Evolutionary conservation across 179 eudicot genomes (phyloP).

Genomic region (Monotropa hypopitys): DNA sequence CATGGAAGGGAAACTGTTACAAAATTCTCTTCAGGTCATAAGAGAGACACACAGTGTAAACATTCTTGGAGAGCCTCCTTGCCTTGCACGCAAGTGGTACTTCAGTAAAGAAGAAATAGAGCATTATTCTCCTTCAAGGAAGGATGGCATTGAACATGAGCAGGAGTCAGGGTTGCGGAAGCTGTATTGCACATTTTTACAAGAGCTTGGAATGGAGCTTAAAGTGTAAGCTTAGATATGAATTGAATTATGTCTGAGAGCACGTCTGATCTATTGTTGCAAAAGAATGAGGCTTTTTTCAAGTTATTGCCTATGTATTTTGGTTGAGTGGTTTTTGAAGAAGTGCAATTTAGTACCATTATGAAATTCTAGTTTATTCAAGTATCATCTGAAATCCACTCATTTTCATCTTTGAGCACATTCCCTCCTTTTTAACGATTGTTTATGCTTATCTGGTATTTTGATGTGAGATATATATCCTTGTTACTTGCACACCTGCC

Average conservation of each 20-base stretch:
- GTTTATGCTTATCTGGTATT: background rate
- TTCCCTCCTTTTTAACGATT: background rate
- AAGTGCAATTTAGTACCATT: background rate
- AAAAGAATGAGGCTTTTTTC: background rate
- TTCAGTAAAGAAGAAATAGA: constrained; percentile 48
- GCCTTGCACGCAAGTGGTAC: constrained; percentile 37
- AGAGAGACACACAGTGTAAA: background rate
- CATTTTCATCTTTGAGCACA: background rate
- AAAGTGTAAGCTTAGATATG: constrained; percentile 40
- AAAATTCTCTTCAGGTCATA: constrained; percentile 13
- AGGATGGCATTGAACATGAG: constrained; percentile 42
- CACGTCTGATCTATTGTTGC: background rate
- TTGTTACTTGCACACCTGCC: background rate
- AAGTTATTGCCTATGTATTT: background rate
- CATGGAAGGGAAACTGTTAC: constrained; percentile 24
- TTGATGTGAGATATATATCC: background rate
- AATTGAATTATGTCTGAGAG: background rate
- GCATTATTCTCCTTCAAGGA: constrained; percentile 55
- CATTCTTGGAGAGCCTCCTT: constrained; percentile 6
- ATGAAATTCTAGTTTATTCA: background rate
- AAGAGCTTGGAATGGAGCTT: constrained; percentile 61
- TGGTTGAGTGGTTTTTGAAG: background rate
- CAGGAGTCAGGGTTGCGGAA: constrained; percentile 40
- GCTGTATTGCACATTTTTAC: constrained; percentile 46
- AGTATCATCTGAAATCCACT: background rate